Evolutionary conservation across 169 alveolate genomes (phyloP).

Genomic region (Ichthyophthirius multifiliis): DNA sequence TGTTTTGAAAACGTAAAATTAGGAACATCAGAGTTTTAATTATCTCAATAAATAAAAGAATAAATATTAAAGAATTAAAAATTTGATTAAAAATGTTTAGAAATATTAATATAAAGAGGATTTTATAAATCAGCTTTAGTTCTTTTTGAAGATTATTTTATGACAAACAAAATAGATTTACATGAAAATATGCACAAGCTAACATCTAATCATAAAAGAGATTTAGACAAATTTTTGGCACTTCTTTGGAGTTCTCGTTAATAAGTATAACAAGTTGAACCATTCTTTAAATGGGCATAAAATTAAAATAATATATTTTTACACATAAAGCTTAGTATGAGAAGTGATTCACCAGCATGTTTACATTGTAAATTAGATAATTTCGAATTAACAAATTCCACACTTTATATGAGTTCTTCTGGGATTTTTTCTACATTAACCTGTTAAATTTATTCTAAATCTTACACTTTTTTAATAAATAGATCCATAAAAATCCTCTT

Average conservation of each 20-base stretch:
- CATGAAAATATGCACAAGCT: conserved; percentile 19
- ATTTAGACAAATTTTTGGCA: conserved; percentile 8
- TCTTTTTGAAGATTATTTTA: conserved; percentile 29
- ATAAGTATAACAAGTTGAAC: conserved; percentile 14
- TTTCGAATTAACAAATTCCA: conserved; percentile 22
- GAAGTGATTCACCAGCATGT: conserved; percentile 41
- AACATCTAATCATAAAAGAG: conserved; percentile 3
- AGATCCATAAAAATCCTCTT: conserved; percentile 7
- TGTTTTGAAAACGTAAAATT: too few relatives aligned
- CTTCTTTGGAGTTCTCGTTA: conserved; percentile 15
- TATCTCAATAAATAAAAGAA: too few relatives aligned
- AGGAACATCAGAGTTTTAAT: too few relatives aligned
- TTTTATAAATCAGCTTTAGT: conserved; percentile 25
- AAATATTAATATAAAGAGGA: conserved; percentile 28
- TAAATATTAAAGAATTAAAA: not conserved
- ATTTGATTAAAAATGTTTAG: conserved; percentile 21
- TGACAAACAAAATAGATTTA: conserved; percentile 21
- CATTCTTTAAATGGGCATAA: conserved; percentile 39
- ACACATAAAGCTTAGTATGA: conserved; percentile 13
- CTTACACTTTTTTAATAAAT: conserved; percentile 6
- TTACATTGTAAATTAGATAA: conserved; percentile 24
- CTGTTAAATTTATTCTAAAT: conserved; percentile 20
- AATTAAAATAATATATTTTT: conserved; percentile 18
- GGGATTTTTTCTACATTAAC: conserved; percentile 36
- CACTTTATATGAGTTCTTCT: conserved; percentile 22